A percentile compares a stretch with the other conserved stretches of the same genome.
Conservation (phyloP, 208 protist species). For the Acanthamoeba castellanii region DNA sequence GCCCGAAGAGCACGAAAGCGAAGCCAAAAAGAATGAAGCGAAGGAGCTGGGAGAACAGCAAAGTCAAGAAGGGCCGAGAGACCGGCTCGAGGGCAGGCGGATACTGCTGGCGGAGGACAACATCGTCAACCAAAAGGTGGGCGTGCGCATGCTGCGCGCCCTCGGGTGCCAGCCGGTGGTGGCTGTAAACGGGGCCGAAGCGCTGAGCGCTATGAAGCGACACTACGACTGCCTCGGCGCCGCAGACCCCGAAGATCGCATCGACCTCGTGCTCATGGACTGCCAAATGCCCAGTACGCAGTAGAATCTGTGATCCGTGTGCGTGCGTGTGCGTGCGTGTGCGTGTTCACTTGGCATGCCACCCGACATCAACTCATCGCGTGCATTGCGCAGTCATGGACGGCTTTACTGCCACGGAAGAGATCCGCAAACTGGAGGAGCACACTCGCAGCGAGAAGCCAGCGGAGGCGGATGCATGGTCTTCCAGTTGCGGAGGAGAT, state of each 20-base stretch:
- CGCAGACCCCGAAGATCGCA: too few relatives aligned
- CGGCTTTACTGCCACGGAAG: background rate
- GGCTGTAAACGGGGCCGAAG: constrained; percentile 23
- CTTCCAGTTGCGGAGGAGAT: background rate
- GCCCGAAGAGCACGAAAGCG: background rate
- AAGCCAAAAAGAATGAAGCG: background rate
- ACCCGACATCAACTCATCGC: too few relatives aligned
- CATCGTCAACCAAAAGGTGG: constrained; percentile 62
- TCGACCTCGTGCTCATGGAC: constrained; percentile 64
- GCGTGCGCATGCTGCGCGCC: background rate
- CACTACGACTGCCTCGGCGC: background rate
- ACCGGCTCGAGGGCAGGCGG: background rate
- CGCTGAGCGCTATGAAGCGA: background rate
- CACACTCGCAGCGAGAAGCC: background rate
- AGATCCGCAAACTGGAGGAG: constrained; percentile 30
- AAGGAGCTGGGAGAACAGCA: background rate
- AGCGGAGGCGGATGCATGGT: background rate
- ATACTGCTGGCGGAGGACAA: constrained; percentile 69
- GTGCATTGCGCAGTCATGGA: background rate
- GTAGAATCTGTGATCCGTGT: background rate
- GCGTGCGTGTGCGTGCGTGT: too few relatives aligned
- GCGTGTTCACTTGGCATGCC: too few relatives aligned
- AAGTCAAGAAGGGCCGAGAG: background rate
- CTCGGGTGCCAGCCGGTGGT: constrained; percentile 11
- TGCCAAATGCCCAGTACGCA: constrained; percentile 20